Base-by-base conservation (phyloP, 2,329 filamentous ascomycete species). In the Raffaelea ambrosiae region DNA sequence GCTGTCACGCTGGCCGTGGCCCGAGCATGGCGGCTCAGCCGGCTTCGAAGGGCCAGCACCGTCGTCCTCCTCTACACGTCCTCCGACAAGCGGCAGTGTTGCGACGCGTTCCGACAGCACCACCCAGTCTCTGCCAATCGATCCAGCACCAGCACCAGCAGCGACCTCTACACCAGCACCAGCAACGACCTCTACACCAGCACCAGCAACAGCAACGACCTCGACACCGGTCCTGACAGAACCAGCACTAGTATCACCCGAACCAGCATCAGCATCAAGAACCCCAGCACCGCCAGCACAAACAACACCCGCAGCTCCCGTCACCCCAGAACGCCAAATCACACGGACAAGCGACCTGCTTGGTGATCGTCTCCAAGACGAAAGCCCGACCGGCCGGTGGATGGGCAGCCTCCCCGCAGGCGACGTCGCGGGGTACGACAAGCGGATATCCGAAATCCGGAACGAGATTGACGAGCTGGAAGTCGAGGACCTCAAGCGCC, bases 401-500 rank as follows among this genome's bases (percentile, higher is more conserved):
- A 77, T 83, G 63, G 90, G 90, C 5, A 85, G 85, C 59, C 66
- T 97, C 33, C 77, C 78, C 1, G 74, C 76, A 3, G 64, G 71
- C 16, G 73, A 85, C 35, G 79, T 94, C 2, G 65, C 74, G 42
- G 68, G 69, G 44, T 90, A 93, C 62, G 86, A 93, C 58, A 68
- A 64, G 48, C 79, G 90, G 36, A 72, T 94, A 13, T 83, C 86
- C 46, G 78, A 86, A 53, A 94, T 97, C 50, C 74, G 71, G 14
- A 70, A 74, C 40, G 81, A 82, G 48, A 70, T 93, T 68, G 79
- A 86, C 48, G 74, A 77, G 36, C 69, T 93, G 45, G 79, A 86
- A 47, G 71, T 94, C 36, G 87, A 97, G 59, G 88, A 94, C 54
- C 82, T 98, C 61, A 97, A 98, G 68, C 80, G 77, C 40, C 86